These are phyloP conservation scores for Tilletia indica DNA, from an alignment of 1,284 basidiomycete genomes.

Conservation along the genomic window DNA sequence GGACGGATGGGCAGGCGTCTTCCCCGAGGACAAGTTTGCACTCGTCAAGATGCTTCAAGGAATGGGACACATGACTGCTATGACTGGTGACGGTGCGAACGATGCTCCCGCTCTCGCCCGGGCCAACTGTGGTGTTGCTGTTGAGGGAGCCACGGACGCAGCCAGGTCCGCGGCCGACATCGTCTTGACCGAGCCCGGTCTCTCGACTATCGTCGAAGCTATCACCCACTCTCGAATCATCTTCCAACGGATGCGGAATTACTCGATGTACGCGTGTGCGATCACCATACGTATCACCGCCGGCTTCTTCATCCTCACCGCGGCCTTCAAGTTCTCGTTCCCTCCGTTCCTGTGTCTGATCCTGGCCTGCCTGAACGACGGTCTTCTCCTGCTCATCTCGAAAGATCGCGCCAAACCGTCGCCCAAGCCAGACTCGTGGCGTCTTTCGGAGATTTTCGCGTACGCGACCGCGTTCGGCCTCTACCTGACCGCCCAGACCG, in stretches of 20 bases:
- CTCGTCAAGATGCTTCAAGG: slow-evolving; percentile 90
- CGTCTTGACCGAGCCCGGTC: slow-evolving; percentile 89
- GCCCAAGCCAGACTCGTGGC: slow-evolving; percentile 83
- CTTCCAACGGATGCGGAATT: slow-evolving; percentile 97
- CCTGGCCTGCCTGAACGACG: slow-evolving; percentile 93
- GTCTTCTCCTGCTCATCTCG: slow-evolving; percentile 95
- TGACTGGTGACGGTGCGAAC: slow-evolving; percentile 94
- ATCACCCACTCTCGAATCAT: slow-evolving; percentile 92
- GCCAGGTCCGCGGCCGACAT: slow-evolving; percentile 94
- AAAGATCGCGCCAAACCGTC: slow-evolving; percentile 94
- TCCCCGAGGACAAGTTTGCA: slow-evolving; percentile 93
- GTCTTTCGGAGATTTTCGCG: slow-evolving; percentile 90
- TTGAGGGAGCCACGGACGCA: slow-evolving; percentile 90
- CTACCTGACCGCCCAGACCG: slow-evolving; percentile 86
- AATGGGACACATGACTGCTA: slow-evolving; percentile 61
- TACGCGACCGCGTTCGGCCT: slow-evolving; percentile 92
- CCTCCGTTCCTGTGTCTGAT: slow-evolving; percentile 99
- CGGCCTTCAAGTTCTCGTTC: slow-evolving; percentile 96
- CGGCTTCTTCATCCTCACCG: slow-evolving; percentile 91
- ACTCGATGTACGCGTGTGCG: slow-evolving; percentile 78
- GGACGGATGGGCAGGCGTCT: slow-evolving; percentile 89
- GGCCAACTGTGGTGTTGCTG: slow-evolving; percentile 94
- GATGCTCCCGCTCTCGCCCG: slow-evolving; percentile 77
- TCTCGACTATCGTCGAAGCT: slow-evolving; percentile 93
- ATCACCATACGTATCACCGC: slow-evolving; percentile 98